Conservation (phyloP, 2,329 filamentous ascomycete genomes). For the Calonectria multiphialidica region DNA sequence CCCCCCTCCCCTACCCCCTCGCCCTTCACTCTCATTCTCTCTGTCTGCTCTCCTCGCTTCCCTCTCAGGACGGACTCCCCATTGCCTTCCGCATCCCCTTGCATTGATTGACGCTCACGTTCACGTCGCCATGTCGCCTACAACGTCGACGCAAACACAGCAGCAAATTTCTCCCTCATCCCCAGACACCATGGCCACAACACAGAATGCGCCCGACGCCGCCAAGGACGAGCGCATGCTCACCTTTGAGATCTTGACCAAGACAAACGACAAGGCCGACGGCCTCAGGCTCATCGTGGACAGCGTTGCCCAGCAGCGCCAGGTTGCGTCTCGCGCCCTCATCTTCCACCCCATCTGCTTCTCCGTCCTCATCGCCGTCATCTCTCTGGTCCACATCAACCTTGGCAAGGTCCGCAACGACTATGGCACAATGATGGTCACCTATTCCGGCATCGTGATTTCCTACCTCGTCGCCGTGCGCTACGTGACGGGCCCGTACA, state of each 20-base stretch:
- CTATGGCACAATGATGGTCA: constrained; percentile 64
- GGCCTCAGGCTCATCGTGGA: constrained; percentile 82
- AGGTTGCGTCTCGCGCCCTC: constrained; percentile 72
- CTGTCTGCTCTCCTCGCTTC: not conserved
- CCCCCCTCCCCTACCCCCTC: no score
- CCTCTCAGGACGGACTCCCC: not conserved
- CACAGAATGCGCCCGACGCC: constrained; percentile 1
- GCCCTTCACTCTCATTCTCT: no score
- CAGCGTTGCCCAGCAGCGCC: constrained; percentile 85
- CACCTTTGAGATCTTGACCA: constrained; percentile 66
- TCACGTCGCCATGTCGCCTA: constrained; percentile 9
- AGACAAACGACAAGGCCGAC: constrained; percentile 70
- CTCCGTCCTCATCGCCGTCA: constrained; percentile 55
- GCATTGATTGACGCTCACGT: not conserved
- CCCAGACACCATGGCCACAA: constrained; percentile 19
- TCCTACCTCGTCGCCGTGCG: constrained; percentile 72
- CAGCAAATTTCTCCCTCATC: not conserved
- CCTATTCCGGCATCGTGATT: constrained; percentile 72
- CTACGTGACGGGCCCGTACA: constrained; percentile 71
- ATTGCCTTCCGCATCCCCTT: not conserved
- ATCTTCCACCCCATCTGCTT: constrained; percentile 71
- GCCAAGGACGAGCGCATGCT: constrained; percentile 66
- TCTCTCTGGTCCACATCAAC: constrained; percentile 57
- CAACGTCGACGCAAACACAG: not conserved
- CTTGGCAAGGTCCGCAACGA: constrained; percentile 56